Conservation (phyloP, 495 filamentous ascomycete genomes). For the Penicillium parvum region DNA sequence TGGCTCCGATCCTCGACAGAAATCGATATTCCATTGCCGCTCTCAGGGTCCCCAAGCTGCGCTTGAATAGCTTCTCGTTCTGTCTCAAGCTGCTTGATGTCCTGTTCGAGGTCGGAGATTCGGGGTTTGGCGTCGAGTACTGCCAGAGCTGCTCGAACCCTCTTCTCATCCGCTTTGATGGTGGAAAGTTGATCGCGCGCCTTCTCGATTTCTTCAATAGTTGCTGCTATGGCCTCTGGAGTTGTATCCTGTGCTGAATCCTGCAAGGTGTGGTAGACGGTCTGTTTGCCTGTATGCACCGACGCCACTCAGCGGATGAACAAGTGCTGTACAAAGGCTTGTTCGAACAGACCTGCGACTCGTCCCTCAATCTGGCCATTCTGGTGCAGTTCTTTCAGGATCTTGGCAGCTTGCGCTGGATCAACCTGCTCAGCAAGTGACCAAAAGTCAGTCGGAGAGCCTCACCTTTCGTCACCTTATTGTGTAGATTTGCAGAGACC, state of each 20-base stretch:
- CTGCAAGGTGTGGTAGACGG: conserved; percentile 59
- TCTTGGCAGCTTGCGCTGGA: conserved; percentile 55
- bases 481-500: conserved; percentile 62
- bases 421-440: too few species aligned
- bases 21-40: conserved; percentile 32
- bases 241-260: conserved; percentile 39
- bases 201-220: conserved; percentile 47
- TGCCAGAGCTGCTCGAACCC: conserved; percentile 43
- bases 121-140: conserved; percentile 47
- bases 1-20: conserved; percentile 42
- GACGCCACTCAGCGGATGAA: conserved; percentile 3
- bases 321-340: neutral
- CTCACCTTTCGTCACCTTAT: conserved; percentile 61
- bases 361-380: conserved; percentile 55
- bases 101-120: conserved; percentile 45
- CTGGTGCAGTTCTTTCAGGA: conserved; percentile 60
- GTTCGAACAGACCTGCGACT: conserved; percentile 42
- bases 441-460: neutral
- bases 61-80: conserved; percentile 40
- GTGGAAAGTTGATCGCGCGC: conserved; percentile 47
- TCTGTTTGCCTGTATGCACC: conserved; percentile 51
- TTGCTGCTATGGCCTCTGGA: conserved; percentile 41
- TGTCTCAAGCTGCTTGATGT: conserved; percentile 41
- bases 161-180: conserved; percentile 49
- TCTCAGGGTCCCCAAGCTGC: conserved; percentile 30